Percentiles rank a stretch among this genome's conserved stretches.
phyloP scores from a whole-genome alignment of 1,139 yeast genomes.

The Geotrichum candidum region DNA sequence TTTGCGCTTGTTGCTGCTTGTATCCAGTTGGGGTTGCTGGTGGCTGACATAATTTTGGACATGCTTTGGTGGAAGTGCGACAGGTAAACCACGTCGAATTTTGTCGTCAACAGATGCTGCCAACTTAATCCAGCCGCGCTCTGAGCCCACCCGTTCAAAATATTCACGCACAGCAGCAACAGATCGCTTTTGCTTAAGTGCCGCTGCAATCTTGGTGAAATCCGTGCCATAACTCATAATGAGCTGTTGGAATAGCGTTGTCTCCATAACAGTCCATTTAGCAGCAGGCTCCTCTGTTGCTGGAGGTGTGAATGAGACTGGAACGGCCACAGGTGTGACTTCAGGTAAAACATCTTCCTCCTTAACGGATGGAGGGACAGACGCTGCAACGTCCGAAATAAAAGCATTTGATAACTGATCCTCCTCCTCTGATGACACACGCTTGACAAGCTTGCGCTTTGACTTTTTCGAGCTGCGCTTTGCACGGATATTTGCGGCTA shows the following conservation, averaged over 20 bases:
- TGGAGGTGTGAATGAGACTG: not conserved
- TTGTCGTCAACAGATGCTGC: slow-evolving; percentile 39
- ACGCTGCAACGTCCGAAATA: not conserved
- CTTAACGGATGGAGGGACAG: not conserved
- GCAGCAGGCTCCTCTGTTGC: not conserved
- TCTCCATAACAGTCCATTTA: not conserved
- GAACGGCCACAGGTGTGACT: not conserved
- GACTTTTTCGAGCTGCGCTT: slow-evolving; percentile 26
- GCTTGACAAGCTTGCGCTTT: slow-evolving; percentile 22
- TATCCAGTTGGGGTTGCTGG: not conserved
- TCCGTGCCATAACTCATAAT: slow-evolving; percentile 64
- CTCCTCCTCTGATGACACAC: not conserved
- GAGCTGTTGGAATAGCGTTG: slow-evolving; percentile 43
- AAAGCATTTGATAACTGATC: not conserved
- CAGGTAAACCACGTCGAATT: slow-evolving; percentile 21
- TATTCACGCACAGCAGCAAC: slow-evolving; percentile 85
- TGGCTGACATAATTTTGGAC: slow-evolving; percentile 8
- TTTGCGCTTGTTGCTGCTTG: not conserved
- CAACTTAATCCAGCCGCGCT: slow-evolving; percentile 53
- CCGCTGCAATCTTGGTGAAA: slow-evolving; percentile 73
- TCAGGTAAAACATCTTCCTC: not conserved
- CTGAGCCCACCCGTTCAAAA: slow-evolving; percentile 62
- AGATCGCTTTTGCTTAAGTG: slow-evolving; percentile 60
- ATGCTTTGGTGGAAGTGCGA: slow-evolving; percentile 22
- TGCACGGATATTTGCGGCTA: slow-evolving; percentile 47